These are phyloP conservation scores for Galerina sulciceps DNA, from an alignment of 768 basidiomycete species.

Conservation along the genomic window DNA sequence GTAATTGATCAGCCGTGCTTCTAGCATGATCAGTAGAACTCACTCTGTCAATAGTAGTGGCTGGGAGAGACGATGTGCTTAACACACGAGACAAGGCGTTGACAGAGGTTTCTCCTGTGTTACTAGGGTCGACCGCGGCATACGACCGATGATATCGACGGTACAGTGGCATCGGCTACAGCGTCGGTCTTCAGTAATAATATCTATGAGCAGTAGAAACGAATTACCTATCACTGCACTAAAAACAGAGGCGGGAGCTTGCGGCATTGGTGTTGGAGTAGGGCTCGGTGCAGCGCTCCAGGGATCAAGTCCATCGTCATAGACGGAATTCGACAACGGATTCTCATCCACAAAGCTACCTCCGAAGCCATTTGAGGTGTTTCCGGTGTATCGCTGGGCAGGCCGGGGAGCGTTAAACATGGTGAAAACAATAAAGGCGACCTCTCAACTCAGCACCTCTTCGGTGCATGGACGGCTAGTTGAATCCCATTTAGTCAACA, in stretches of 20 bases:
- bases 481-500: not conserved
- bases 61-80: slow-evolving; percentile 76
- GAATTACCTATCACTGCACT: slow-evolving; percentile 70
- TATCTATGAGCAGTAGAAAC: not conserved
- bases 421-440: slow-evolving; percentile 14
- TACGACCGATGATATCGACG: slow-evolving; percentile 75
- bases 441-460: slow-evolving; percentile 5
- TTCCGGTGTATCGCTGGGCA: slow-evolving; percentile 64
- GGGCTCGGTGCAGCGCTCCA: slow-evolving; percentile 81
- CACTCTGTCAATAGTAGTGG: slow-evolving; percentile 84
- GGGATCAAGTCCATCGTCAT: slow-evolving; percentile 82
- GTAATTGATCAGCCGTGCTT: not conserved
- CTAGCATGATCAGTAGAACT: slow-evolving; percentile 12
- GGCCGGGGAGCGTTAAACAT: slow-evolving; percentile 90
- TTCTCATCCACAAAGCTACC: slow-evolving; percentile 79
- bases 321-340: slow-evolving; percentile 72
- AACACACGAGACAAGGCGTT: slow-evolving; percentile 83
- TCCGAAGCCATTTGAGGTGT: slow-evolving; percentile 61
- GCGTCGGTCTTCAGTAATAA: slow-evolving; percentile 2
- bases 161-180: slow-evolving; percentile 80
- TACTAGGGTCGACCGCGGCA: slow-evolving; percentile 69
- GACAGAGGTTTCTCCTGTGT: slow-evolving; percentile 80
- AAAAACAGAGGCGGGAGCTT: slow-evolving; percentile 55
- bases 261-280: slow-evolving; percentile 62
- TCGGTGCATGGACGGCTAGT: slow-evolving; percentile 12